Evolutionary conservation across 192 early-diverging fungal species (phyloP).

Genomic region (Irineochytrium annulatum): DNA sequence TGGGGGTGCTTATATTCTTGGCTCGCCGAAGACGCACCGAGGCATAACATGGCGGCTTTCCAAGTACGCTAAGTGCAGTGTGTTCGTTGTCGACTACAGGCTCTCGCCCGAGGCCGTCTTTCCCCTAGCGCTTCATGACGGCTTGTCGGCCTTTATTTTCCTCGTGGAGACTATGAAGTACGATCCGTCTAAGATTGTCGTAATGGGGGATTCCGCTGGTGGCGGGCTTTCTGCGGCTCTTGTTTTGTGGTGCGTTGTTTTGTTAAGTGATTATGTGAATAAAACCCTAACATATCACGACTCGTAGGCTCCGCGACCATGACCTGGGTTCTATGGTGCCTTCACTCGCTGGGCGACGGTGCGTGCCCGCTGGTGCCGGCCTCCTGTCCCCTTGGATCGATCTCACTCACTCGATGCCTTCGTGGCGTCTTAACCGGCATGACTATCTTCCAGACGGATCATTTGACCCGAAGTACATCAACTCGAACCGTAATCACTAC

Average conservation of each 20-base stretch:
- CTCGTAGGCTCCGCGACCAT: constrained; percentile 38
- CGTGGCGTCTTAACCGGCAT: constrained; percentile 29
- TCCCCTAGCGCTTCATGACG: constrained; percentile 78
- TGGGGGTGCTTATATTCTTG: constrained; percentile 22
- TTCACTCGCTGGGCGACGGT: constrained; percentile 1
- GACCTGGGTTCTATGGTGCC: neutral
- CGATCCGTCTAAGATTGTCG: constrained; percentile 37
- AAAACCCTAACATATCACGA: too few species aligned
- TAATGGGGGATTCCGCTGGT: constrained; percentile 50
- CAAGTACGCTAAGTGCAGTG: constrained; percentile 37
- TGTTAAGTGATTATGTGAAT: too few species aligned
- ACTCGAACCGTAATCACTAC: constrained; percentile 16
- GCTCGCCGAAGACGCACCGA: constrained; percentile 26
- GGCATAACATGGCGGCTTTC: constrained; percentile 40
- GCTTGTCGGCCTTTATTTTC: constrained; percentile 67
- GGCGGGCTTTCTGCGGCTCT: constrained; percentile 48
- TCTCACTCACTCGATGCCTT: constrained; percentile 48
- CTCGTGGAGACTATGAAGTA: constrained; percentile 49
- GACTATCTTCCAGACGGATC: constrained; percentile 37
- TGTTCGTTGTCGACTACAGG: constrained; percentile 70
- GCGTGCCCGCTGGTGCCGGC: constrained; percentile 50
- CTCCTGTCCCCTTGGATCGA: constrained; percentile 66
- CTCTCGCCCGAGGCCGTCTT: constrained; percentile 77
- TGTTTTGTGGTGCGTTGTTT: constrained; percentile 27
- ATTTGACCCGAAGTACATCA: constrained; percentile 28